Conservation (phyloP, 2,329 filamentous ascomycete genomes). For the Aureobasidium sp. region DNA sequence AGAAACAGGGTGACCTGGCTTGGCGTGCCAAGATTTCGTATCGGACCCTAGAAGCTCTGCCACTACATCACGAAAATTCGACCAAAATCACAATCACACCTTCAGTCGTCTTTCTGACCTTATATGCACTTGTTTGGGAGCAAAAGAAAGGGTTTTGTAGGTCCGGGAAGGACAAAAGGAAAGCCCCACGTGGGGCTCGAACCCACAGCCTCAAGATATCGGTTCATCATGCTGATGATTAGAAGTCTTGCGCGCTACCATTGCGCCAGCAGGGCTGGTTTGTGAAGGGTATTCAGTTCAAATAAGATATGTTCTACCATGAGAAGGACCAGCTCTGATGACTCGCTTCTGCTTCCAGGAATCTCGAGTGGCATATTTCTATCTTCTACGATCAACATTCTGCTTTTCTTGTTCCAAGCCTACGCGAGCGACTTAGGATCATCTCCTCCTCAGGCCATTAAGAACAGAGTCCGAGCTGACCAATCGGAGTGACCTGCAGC, state of each 20-base stretch:
- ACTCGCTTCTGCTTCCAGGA: too few species aligned
- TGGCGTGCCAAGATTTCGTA: neutral
- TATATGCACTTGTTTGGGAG: neutral
- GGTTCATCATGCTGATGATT: neutral
- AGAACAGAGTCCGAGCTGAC: neutral
- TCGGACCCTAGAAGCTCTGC: neutral
- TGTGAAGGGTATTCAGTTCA: neutral
- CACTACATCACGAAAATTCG: neutral
- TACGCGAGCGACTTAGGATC: neutral
- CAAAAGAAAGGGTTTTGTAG: neutral
- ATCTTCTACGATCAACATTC: too few species aligned
- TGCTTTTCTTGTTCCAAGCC: too few species aligned
- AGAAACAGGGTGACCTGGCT: neutral
- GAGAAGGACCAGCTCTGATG: too few species aligned
- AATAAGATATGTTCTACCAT: too few species aligned
- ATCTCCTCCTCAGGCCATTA: neutral
- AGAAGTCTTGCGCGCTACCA: conserved; percentile 16
- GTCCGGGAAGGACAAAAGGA: neutral
- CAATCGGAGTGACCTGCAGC: neutral
- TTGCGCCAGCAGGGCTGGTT: conserved; percentile 13
- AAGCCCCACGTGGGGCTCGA: conserved; percentile 14
- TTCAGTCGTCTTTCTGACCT: neutral
- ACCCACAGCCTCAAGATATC: conserved; percentile 14
- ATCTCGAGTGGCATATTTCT: too few species aligned
- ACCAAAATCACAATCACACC: neutral